Evolutionary conservation across 495 filamentous ascomycete genomes (phyloP).

Genomic region (Wilcoxina mikolae): DNA sequence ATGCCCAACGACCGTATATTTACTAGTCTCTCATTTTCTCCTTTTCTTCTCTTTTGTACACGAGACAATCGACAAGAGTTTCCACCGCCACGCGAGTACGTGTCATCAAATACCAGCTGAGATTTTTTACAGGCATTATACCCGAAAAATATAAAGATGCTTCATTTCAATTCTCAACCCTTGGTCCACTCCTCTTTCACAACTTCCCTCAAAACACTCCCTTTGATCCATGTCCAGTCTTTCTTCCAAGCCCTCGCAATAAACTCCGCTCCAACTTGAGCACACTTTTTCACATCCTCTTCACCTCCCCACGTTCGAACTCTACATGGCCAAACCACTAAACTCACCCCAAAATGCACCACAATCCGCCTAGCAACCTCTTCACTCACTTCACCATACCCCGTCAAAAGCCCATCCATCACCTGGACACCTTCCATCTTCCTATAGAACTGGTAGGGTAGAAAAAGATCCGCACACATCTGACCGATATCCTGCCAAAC

Average conservation of each 20-base stretch:
- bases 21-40: too few species aligned
- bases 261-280: background rate
- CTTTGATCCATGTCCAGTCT: background rate
- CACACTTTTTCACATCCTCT: background rate
- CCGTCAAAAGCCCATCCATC: background rate
- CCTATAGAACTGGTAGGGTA: background rate
- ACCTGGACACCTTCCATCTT: background rate
- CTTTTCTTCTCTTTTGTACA: too few species aligned
- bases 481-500: constrained; percentile 16
- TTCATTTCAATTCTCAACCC: too few species aligned
- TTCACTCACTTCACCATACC: background rate
- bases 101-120: too few species aligned
- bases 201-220: background rate
- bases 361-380: background rate
- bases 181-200: background rate
- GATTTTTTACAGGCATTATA: too few species aligned
- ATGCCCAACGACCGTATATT: too few species aligned
- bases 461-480: constrained; percentile 25
- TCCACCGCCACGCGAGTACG: too few species aligned
- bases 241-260: background rate
- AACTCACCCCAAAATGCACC: constrained; percentile 3
- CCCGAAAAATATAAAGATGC: too few species aligned
- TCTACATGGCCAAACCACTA: background rate
- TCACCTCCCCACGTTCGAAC: background rate
- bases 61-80: too few species aligned